These are phyloP conservation scores for Colletotrichum coccodes DNA, from an alignment of 2,329 filamentous ascomycete species.

Conservation along the genomic window DNA sequence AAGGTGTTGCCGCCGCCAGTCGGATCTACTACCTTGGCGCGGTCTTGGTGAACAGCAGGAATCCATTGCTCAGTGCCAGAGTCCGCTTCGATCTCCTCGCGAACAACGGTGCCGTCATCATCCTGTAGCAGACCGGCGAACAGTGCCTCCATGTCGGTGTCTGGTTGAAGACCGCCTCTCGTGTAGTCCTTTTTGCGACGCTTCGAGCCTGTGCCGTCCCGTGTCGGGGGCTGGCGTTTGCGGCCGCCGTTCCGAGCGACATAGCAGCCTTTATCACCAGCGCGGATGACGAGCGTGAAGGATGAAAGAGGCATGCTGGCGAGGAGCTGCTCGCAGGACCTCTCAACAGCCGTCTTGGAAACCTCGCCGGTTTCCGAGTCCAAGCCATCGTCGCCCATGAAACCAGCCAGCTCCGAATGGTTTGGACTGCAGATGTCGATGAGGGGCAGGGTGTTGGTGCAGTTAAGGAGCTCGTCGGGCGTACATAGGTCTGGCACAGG, in stretches of 20 bases:
- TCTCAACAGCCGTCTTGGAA: constrained; percentile 63
- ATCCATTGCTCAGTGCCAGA: constrained; percentile 78
- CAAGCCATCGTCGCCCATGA: constrained; percentile 75
- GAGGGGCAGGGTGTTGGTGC: constrained; percentile 69
- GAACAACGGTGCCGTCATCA: constrained; percentile 60
- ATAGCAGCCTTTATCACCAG: constrained; percentile 78
- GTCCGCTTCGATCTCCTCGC: constrained; percentile 70
- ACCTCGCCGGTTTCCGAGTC: constrained; percentile 66
- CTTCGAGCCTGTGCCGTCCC: constrained; percentile 40
- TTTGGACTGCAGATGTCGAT: constrained; percentile 81
- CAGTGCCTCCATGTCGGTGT: constrained; percentile 71
- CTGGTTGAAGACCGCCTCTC: constrained; percentile 64
- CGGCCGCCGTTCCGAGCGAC: constrained; percentile 67
- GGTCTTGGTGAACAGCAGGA: constrained; percentile 75
- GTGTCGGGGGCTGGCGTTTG: constrained; percentile 48
- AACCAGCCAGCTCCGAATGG: constrained; percentile 85
- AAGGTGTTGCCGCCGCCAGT: constrained; percentile 96
- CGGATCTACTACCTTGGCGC: constrained; percentile 79
- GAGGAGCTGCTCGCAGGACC: constrained; percentile 70
- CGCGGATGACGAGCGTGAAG: constrained; percentile 75
- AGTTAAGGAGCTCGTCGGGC: constrained; percentile 73
- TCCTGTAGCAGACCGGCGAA: constrained; percentile 69
- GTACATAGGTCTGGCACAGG: constrained; percentile 90
- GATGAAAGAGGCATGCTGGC: constrained; percentile 72
- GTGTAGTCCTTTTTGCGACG: constrained; percentile 55